Evolutionary conservation across 306 rosid genomes (phyloP).

Genomic region (Hylodesmum podocarpum): DNA sequence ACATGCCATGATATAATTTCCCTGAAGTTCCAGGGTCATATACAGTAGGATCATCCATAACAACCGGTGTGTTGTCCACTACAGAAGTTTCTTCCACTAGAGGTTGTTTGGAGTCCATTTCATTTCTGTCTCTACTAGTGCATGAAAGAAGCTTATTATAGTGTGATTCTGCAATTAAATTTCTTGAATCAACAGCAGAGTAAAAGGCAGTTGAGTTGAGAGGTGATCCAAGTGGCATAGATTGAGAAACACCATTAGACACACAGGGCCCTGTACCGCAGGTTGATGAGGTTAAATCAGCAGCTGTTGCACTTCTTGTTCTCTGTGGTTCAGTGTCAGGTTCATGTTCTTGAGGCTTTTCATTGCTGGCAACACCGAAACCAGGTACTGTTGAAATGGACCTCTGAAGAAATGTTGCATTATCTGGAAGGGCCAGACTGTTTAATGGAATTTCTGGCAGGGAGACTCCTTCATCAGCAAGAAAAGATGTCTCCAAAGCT

Average conservation of each 20-base stretch:
- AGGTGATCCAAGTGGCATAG: constrained; percentile 37
- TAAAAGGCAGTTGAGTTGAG: constrained; percentile 37
- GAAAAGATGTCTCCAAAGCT: constrained; percentile 97
- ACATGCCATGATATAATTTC: constrained; percentile 38
- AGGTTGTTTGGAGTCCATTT: constrained; percentile 32
- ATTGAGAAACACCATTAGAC: constrained; percentile 43
- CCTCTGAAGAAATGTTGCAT: constrained; percentile 58
- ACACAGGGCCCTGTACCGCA: constrained; percentile 36
- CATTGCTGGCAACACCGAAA: constrained; percentile 43
- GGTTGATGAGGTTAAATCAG: constrained; percentile 44
- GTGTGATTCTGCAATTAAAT: constrained; percentile 43
- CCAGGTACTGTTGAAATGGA: constrained; percentile 92
- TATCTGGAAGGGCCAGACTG: constrained; percentile 80
- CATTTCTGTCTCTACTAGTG: constrained; percentile 36
- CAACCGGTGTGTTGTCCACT: constrained; percentile 27
- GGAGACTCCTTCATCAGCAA: constrained; percentile 97
- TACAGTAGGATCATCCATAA: constrained; percentile 38
- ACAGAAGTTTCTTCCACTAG: constrained; percentile 38
- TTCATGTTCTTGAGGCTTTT: constrained; percentile 46
- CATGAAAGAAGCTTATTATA: constrained; percentile 32
- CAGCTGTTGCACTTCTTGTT: constrained; percentile 49
- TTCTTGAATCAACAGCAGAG: constrained; percentile 44
- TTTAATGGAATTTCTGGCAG: constrained; percentile 81
- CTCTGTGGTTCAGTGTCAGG: constrained; percentile 44
- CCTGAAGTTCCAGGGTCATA: constrained; percentile 37